A percentile compares a stretch with the other conserved stretches of the same genome.
Conservation (phyloP, 2,329 filamentous ascomycete genomes). For the Chrysosporium keratinophilum region DNA sequence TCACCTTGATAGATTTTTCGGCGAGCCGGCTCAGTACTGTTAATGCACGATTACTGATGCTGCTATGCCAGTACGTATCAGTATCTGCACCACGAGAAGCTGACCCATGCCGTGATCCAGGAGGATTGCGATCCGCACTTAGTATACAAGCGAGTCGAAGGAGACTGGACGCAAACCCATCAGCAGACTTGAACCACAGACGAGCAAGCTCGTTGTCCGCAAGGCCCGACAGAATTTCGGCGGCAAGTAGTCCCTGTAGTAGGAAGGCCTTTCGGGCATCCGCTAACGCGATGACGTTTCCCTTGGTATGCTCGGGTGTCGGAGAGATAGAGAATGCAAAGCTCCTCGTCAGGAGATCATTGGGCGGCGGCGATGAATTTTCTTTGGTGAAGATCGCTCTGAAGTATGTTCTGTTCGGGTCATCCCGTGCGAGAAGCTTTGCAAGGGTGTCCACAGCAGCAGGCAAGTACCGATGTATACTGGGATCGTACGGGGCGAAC, state of each 20-base stretch:
- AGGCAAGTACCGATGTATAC: conserved; percentile 75
- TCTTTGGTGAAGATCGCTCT: conserved; percentile 71
- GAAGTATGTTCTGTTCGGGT: conserved; percentile 81
- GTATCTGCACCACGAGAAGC: conserved; percentile 30
- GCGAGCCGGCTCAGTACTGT: conserved; percentile 57
- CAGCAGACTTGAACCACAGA: conserved; percentile 71
- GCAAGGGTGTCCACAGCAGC: conserved; percentile 82
- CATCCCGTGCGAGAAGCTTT: conserved; percentile 83
- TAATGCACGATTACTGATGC: conserved; percentile 57
- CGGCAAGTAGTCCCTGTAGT: conserved; percentile 83
- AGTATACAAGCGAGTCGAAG: conserved; percentile 65
- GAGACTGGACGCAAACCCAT: conserved; percentile 73
- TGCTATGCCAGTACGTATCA: conserved; percentile 35
- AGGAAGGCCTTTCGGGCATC: conserved; percentile 79
- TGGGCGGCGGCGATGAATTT: conserved; percentile 51
- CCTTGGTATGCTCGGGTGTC: conserved; percentile 61
- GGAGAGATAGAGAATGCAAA: conserved; percentile 81
- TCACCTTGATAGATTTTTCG: conserved; percentile 51
- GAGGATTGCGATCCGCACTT: conserved; percentile 51
- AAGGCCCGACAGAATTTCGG: conserved; percentile 74
- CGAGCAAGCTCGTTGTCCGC: conserved; percentile 63
- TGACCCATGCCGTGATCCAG: conserved; percentile 30
- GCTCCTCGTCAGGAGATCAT: conserved; percentile 72
- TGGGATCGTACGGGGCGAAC: conserved; percentile 72
- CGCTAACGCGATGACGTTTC: conserved; percentile 55